Evolutionary conservation across 441 rosid genomes (phyloP), one percentile per base, ranked within the genome.

Genomic region (Biscutella laevigata): DNA sequence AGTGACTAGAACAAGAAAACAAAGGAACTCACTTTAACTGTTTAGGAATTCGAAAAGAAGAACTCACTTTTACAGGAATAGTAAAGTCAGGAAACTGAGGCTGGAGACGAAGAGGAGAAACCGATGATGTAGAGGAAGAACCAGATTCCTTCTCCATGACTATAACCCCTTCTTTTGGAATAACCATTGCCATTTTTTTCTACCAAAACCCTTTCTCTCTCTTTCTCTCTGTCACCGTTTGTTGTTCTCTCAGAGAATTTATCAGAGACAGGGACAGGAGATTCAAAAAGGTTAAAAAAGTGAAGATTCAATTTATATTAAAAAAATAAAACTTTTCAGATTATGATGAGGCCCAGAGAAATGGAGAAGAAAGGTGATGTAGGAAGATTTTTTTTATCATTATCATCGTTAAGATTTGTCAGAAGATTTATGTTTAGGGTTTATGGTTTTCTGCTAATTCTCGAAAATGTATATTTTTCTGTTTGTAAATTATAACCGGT

Each of bases 11-110:
- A 7, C 15, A n/a, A 20, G 29, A 46, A 42, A 14, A 19, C 0
- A n/a, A 17, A 29, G 6, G 29, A 40, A 32, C 10, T 7, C 6
- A 4, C 10, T 43, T 24, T 24, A 7, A 4, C 3, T 7, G n/a
- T 25, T 7, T 3, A 1, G 12, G 0, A n/a, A 41, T n/a, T 41
- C 16, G 22, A 20, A 15, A 46, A 30, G n/a, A 39, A 5, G 45
- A 39, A 57, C 71, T 54, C 27, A 84, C 92, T 47, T 64, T 71
- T 24, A 86, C 24, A 56, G 77, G 71, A 37, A 49, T 64, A 15
- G 66, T 62, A 7, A 83, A 66, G 69, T 81, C 81, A 53, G 95
- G 88, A 22, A 75, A 56, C 48, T 77, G 92, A 67, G 75, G 72
- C 5, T 79, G 88, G 42, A 76, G 73, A 49, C 79, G 72, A 50